phyloP scores from a whole-genome alignment of 495 filamentous ascomycete species.

The Acidomyces sp. region DNA sequence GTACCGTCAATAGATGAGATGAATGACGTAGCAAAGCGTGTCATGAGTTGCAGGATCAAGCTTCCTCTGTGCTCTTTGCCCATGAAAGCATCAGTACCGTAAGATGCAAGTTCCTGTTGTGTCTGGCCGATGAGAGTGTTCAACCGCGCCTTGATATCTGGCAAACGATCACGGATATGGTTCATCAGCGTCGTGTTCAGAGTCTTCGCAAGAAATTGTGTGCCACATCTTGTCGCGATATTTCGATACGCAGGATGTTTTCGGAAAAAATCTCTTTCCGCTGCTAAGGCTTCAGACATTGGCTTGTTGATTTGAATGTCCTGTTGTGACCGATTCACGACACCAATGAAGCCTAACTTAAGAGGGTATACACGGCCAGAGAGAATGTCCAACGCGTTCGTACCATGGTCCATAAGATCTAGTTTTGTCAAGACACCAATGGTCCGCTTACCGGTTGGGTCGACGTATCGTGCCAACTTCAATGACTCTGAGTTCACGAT shows the following conservation, averaged over 20 bases:
- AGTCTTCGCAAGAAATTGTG: slow-evolving; percentile 88
- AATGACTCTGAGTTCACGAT: slow-evolving; percentile 97
- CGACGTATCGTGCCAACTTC: slow-evolving; percentile 93
- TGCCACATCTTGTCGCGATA: slow-evolving; percentile 87
- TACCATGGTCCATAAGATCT: slow-evolving; percentile 98
- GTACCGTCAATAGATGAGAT: slow-evolving; percentile 98
- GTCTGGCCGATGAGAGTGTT: slow-evolving; percentile 99
- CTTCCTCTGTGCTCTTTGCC: slow-evolving; percentile 94
- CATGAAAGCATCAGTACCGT: slow-evolving; percentile 95
- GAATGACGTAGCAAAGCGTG: slow-evolving; percentile 91
- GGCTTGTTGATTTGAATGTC: slow-evolving; percentile 94
- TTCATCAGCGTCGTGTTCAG: slow-evolving; percentile 90
- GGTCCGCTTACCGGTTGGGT: slow-evolving; percentile 84
- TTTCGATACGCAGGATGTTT: slow-evolving; percentile 96
- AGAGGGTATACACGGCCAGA: slow-evolving; percentile 92
- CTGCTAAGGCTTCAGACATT: slow-evolving; percentile 73
- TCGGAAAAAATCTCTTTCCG: slow-evolving; percentile 89
- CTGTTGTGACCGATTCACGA: slow-evolving; percentile 96
- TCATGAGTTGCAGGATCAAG: slow-evolving; percentile 94
- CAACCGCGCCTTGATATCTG: slow-evolving; percentile 93
- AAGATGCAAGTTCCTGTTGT: slow-evolving; percentile 95
- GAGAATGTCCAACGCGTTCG: slow-evolving; percentile 93
- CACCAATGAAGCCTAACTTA: slow-evolving; percentile 95
- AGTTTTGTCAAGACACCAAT: slow-evolving; percentile 97
- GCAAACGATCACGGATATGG: slow-evolving; percentile 88